A percentile compares a stretch with the other conserved stretches of the same genome.
Evolutionary conservation across 1,284 basidiomycete species (phyloP).

Genomic region (Malassezia psittaci): DNA sequence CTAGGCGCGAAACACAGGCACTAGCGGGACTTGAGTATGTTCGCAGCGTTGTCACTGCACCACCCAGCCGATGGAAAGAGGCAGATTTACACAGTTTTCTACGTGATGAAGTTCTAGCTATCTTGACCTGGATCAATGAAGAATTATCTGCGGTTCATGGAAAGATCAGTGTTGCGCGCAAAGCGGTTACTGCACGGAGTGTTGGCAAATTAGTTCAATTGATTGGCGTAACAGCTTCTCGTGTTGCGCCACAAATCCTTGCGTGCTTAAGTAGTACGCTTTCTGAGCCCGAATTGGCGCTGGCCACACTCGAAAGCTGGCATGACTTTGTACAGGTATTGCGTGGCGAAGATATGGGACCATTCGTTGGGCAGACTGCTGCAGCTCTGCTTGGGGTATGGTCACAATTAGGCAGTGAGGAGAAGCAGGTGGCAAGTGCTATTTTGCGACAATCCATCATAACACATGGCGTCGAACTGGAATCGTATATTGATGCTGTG

Average conservation of each 20-base stretch:
- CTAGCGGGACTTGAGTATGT: constrained; percentile 33
- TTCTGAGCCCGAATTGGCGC: constrained; percentile 60
- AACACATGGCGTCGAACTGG: constrained; percentile 53
- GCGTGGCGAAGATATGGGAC: constrained; percentile 63
- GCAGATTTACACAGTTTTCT: constrained; percentile 26
- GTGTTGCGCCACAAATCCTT: constrained; percentile 58
- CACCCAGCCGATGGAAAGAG: constrained; percentile 16
- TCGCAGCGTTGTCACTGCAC: constrained; percentile 1
- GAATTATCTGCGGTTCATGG: constrained; percentile 40
- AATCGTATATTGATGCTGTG: constrained; percentile 56
- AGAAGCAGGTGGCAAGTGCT: constrained; percentile 55
- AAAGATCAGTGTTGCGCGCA: constrained; percentile 25
- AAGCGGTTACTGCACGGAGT: constrained; percentile 53
- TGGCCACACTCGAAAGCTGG: constrained; percentile 75
- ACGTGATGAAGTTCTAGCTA: constrained; percentile 35
- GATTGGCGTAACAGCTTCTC: constrained; percentile 54
- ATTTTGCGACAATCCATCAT: constrained; percentile 66
- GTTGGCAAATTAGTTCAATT: constrained; percentile 64
- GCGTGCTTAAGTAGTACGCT: constrained; percentile 88
- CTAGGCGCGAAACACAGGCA: constrained; percentile 22
- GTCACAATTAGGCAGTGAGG: constrained; percentile 57
- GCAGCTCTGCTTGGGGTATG: constrained; percentile 74
- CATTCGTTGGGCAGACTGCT: constrained; percentile 75
- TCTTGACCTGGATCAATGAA: constrained; percentile 43
- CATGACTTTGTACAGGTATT: constrained; percentile 65